Conservation (phyloP, 495 filamentous ascomycete genomes). For the Articulospora tetracladia region DNA sequence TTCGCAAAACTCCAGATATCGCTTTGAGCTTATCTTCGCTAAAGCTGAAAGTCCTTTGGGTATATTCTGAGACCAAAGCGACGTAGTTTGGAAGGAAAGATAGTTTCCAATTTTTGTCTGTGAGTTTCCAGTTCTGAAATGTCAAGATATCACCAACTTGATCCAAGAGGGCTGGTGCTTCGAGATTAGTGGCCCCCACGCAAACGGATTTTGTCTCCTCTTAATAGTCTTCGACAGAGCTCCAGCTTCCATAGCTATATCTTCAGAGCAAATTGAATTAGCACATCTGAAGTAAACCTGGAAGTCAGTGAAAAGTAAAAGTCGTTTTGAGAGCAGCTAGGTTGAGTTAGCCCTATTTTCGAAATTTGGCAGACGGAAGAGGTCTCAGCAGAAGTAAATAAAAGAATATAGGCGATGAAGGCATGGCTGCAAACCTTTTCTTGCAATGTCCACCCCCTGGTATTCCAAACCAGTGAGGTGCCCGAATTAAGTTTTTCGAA, state of each 20-base stretch:
- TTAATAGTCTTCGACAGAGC: constrained; percentile 1
- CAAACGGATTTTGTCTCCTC: constrained; percentile 9
- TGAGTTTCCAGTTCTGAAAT: constrained; percentile 7
- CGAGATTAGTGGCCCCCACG: background rate
- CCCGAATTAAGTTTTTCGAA: background rate
- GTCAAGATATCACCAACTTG: constrained; percentile 1
- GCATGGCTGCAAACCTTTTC: background rate
- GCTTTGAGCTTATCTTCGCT: constrained; percentile 3
- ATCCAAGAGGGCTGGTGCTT: background rate
- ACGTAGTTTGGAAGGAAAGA: constrained; percentile 6
- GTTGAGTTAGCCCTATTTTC: background rate
- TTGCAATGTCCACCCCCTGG: constrained; percentile 7
- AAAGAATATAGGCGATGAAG: background rate
- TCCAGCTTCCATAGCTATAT: constrained; percentile 8
- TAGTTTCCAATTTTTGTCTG: constrained; percentile 3
- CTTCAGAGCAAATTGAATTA: constrained; percentile 5
- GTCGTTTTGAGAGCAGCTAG: constrained; percentile 1
- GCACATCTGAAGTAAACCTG: constrained; percentile 3
- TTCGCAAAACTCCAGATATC: background rate
- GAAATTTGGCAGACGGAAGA: background rate
- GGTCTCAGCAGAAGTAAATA: background rate
- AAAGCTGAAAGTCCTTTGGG: constrained; percentile 1
- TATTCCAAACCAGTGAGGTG: constrained; percentile 5
- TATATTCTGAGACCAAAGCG: constrained; percentile 2
- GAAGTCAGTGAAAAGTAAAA: constrained; percentile 2